Conservation (phyloP, 2,329 filamentous ascomycete genomes). For the Chrysoporthe puriensis region DNA sequence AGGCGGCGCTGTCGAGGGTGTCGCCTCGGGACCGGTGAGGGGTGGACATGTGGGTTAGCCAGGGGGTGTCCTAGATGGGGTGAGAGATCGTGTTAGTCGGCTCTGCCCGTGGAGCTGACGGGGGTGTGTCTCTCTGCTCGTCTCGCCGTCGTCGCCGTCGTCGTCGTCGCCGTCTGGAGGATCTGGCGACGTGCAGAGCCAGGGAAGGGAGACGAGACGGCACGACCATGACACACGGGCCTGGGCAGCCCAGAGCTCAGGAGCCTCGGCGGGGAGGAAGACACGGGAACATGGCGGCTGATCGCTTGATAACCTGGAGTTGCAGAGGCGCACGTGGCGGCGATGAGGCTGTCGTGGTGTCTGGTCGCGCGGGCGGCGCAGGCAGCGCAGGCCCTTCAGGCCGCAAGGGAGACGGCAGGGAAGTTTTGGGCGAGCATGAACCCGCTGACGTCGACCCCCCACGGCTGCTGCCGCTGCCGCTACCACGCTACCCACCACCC, state of each 20-base stretch:
- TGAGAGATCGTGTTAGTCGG: constrained; percentile 14
- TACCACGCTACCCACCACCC: too few relatives aligned
- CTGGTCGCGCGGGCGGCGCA: not conserved
- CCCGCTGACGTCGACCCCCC: too few relatives aligned
- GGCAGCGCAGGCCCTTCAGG: not conserved
- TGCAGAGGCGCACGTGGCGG: not conserved
- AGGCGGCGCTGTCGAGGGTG: constrained; percentile 25
- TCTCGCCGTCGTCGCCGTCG: not conserved
- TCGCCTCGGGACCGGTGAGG: constrained; percentile 27
- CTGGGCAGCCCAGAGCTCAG: constrained; percentile 12
- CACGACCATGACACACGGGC: not conserved
- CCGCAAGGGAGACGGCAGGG: not conserved
- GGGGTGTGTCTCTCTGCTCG: not conserved
- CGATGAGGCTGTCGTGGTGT: not conserved
- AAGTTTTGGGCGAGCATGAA: too few relatives aligned
- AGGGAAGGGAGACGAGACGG: not conserved
- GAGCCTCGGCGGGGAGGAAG: constrained; percentile 6
- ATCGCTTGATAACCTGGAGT: not conserved
- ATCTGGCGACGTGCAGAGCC: not conserved
- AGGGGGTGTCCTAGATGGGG: constrained; percentile 23
- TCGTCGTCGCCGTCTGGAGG: not conserved
- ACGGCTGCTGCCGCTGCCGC: too few relatives aligned
- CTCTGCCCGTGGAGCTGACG: not conserved
- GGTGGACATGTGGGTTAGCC: constrained; percentile 30
- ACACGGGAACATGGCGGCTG: constrained; percentile 9